These are phyloP conservation scores for Sclerotinia spermophila DNA, from an alignment of 2,329 filamentous ascomycete genomes.

Conservation along the genomic window DNA sequence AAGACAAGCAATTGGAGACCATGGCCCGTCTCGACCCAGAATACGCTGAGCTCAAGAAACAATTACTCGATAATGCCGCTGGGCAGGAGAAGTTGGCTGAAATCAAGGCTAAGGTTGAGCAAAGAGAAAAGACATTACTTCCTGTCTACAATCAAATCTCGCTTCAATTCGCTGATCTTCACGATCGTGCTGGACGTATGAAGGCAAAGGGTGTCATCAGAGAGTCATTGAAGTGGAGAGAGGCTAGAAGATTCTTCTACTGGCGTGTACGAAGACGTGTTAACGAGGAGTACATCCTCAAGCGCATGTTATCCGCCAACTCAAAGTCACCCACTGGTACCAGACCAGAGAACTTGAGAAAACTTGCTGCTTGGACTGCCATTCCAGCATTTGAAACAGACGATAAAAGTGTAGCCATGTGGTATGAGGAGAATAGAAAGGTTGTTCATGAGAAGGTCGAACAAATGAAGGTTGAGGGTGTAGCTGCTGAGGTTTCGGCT, in stretches of 20 bases:
- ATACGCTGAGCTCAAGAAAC: constrained; percentile 80
- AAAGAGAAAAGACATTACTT: constrained; percentile 82
- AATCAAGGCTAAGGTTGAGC: constrained; percentile 79
- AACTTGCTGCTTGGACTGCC: constrained; percentile 78
- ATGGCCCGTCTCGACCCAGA: constrained; percentile 89
- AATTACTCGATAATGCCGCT: constrained; percentile 61
- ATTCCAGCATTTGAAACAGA: constrained; percentile 72
- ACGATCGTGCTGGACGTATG: constrained; percentile 97
- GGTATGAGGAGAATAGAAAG: constrained; percentile 96
- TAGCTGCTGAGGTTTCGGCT: constrained; percentile 66
- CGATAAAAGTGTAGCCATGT: constrained; percentile 80
- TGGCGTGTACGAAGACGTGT: constrained; percentile 96
- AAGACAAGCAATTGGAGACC: constrained; percentile 93
- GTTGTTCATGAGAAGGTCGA: constrained; percentile 80
- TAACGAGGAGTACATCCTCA: constrained; percentile 96
- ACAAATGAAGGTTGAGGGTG: constrained; percentile 70
- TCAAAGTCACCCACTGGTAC: constrained; percentile 45
- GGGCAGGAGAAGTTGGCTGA: constrained; percentile 69
- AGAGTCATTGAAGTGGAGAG: constrained; percentile 76
- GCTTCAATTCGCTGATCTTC: constrained; percentile 94
- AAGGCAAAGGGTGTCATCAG: constrained; percentile 95
- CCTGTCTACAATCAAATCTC: constrained; percentile 94
- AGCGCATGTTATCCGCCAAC: constrained; percentile 63
- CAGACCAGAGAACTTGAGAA: constrained; percentile 66
- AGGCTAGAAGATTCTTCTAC: constrained; percentile 97